These are phyloP conservation scores for Colletotrichum plurivorum DNA, from an alignment of 2,329 filamentous ascomycete genomes.

Conservation along the genomic window DNA sequence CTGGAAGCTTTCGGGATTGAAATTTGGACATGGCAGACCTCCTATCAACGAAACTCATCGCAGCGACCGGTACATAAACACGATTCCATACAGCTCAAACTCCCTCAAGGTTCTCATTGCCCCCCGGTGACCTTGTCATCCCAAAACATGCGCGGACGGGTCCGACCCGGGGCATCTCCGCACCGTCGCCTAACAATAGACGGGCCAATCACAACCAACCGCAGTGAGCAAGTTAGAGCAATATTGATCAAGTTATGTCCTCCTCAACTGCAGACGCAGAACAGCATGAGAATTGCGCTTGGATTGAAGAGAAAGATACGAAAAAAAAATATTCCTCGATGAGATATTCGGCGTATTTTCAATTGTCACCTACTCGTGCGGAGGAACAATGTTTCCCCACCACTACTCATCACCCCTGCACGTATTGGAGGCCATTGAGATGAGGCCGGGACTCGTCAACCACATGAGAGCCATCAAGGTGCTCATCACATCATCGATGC, in stretches of 20 bases:
- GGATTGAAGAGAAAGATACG: too few relatives aligned
- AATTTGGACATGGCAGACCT: too few relatives aligned
- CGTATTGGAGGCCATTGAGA: not conserved
- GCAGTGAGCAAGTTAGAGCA: slow-evolving; percentile 54
- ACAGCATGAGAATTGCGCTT: too few relatives aligned
- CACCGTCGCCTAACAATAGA: not conserved
- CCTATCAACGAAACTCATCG: too few relatives aligned
- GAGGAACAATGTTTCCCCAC: not conserved
- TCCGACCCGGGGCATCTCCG: slow-evolving; percentile 27
- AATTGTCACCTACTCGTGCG: too few relatives aligned
- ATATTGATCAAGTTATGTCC: slow-evolving; percentile 43
- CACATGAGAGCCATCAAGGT: slow-evolving; percentile 34
- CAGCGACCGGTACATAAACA: not conserved
- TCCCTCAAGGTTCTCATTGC: slow-evolving; percentile 38
- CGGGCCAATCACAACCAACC: slow-evolving; percentile 48
- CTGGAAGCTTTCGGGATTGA: too few relatives aligned
- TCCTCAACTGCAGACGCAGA: too few relatives aligned
- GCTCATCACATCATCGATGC: slow-evolving; percentile 29
- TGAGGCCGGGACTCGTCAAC: not conserved
- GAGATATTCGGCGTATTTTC: too few relatives aligned
- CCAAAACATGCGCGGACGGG: slow-evolving; percentile 37
- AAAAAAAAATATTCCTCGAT: too few relatives aligned
- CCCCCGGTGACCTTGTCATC: slow-evolving; percentile 26
- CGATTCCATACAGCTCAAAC: slow-evolving; percentile 17
- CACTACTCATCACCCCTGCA: not conserved